Percentiles rank a stretch among this genome's conserved stretches.
These are phyloP conservation scores for Eremomyces bilateralis DNA, from an alignment of 495 filamentous ascomycete genomes.

Conservation along the genomic window DNA sequence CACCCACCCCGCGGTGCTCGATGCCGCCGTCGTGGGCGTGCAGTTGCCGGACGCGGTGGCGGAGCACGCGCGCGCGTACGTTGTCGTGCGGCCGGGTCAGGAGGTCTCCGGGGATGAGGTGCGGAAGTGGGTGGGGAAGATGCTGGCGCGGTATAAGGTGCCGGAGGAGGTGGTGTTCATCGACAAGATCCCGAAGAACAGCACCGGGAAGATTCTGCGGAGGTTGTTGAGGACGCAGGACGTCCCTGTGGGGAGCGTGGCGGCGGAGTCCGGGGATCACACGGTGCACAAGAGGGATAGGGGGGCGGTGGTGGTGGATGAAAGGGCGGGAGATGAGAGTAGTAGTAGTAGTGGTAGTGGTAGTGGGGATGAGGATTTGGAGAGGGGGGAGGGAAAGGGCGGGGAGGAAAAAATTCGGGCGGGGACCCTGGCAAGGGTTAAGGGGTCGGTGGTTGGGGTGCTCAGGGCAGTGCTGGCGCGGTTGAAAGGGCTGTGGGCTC, in stretches of 20 bases:
- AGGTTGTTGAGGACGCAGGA: conserved; percentile 4
- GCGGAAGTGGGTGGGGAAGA: not conserved
- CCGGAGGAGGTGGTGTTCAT: conserved; percentile 3
- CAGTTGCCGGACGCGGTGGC: not conserved
- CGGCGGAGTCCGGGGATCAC: not conserved
- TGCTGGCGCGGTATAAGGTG: conserved; percentile 5
- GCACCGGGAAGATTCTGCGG: conserved; percentile 6
- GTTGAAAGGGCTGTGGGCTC: too few relatives aligned
- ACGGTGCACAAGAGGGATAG: not conserved
- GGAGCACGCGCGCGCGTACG: conserved; percentile 3
- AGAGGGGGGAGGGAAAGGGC: not conserved
- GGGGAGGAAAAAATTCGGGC: too few relatives aligned
- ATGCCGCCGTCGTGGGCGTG: conserved; percentile 4
- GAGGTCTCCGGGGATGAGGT: conserved; percentile 1
- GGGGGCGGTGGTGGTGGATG: not conserved
- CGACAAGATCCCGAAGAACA: conserved; percentile 4
- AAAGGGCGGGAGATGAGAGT: not conserved
- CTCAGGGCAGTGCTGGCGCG: too few relatives aligned
- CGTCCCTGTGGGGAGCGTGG: not conserved
- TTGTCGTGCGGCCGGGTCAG: conserved; percentile 1
- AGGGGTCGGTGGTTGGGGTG: too few relatives aligned
- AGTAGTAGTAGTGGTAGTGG: not conserved
- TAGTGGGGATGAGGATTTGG: not conserved
- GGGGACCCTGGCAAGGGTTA: too few relatives aligned
- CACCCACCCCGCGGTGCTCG: conserved; percentile 1